phyloP scores from a whole-genome alignment of 768 basidiomycete genomes.

The Boletus tylopilopsis region DNA sequence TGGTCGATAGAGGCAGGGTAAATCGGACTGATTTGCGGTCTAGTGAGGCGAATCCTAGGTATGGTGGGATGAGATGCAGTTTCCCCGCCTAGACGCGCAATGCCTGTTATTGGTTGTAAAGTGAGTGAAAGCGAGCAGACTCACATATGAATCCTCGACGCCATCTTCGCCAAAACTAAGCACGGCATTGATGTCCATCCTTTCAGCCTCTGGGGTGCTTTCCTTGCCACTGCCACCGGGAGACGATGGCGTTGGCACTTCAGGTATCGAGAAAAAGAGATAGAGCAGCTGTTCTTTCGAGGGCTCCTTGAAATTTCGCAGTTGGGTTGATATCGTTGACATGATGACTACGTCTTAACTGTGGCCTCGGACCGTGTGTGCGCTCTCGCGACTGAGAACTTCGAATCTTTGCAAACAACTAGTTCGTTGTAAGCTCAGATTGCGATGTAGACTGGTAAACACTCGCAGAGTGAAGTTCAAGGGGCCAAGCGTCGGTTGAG shows the following conservation, averaged over 20 bases:
- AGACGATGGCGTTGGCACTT: slow-evolving; percentile 20
- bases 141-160: slow-evolving; percentile 91
- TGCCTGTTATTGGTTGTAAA: not conserved
- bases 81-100: slow-evolving; percentile 69
- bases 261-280: slow-evolving; percentile 83
- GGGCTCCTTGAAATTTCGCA: slow-evolving; percentile 90
- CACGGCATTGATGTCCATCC: slow-evolving; percentile 88
- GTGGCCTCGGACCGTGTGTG: not conserved
- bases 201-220: slow-evolving; percentile 45
- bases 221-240: slow-evolving; percentile 22
- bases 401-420: not conserved
- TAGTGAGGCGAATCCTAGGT: slow-evolving; percentile 83
- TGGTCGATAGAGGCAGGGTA: slow-evolving; percentile 86
- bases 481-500: slow-evolving; percentile 7
- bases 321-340: slow-evolving; percentile 82
- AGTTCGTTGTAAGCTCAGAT: not conserved
- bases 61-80: slow-evolving; percentile 83
- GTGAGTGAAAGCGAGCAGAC: slow-evolving; percentile 29
- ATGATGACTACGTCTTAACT: slow-evolving; percentile 35
- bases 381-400: not conserved
- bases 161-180: slow-evolving; percentile 73
- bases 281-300: slow-evolving; percentile 82
- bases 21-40: slow-evolving; percentile 92
- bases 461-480: not conserved
- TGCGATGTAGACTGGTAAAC: not conserved